Percentiles rank a stretch among this genome's conserved stretches.
phyloP scores from a whole-genome alignment of 2,329 filamentous ascomycete genomes.

The Penicillium griseofulvum region DNA sequence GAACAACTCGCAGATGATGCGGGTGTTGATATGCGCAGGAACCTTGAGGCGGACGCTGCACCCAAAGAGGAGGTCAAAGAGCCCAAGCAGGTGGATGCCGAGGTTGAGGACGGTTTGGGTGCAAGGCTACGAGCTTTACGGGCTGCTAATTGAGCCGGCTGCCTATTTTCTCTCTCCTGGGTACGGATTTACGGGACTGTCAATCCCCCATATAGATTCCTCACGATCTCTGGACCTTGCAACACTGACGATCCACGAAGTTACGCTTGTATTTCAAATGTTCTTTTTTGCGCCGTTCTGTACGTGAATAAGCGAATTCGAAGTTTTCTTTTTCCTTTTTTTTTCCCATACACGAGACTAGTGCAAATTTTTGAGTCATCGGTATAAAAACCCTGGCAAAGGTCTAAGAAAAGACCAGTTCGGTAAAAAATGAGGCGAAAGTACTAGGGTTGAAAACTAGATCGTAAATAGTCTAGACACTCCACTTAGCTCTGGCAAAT shows the following conservation, averaged over 20 bases:
- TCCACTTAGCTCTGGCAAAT: neutral
- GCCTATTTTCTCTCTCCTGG: neutral
- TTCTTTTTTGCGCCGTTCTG: neutral
- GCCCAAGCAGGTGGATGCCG: conserved; percentile 34
- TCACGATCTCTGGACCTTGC: neutral
- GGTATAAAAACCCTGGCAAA: too few relatives aligned
- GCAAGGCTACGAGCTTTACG: conserved; percentile 42
- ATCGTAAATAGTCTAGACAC: neutral
- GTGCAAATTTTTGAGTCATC: neutral
- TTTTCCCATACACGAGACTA: neutral
- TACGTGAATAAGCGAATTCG: neutral
- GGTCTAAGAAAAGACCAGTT: neutral
- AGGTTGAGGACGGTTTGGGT: conserved; percentile 43
- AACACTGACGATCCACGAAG: conserved; percentile 6
- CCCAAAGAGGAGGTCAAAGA: conserved; percentile 44
- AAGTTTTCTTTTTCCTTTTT: neutral
- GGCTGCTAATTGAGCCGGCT: conserved; percentile 31
- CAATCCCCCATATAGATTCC: neutral
- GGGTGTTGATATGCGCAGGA: conserved; percentile 43
- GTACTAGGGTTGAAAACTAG: neutral
- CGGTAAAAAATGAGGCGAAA: conserved; percentile 3
- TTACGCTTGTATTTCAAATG: conserved; percentile 5
- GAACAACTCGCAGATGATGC: conserved; percentile 46
- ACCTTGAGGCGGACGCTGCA: conserved; percentile 39
- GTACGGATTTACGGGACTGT: neutral